Conservation (phyloP, 2,329 filamentous ascomycete species). For the Nemania abortiva region DNA sequence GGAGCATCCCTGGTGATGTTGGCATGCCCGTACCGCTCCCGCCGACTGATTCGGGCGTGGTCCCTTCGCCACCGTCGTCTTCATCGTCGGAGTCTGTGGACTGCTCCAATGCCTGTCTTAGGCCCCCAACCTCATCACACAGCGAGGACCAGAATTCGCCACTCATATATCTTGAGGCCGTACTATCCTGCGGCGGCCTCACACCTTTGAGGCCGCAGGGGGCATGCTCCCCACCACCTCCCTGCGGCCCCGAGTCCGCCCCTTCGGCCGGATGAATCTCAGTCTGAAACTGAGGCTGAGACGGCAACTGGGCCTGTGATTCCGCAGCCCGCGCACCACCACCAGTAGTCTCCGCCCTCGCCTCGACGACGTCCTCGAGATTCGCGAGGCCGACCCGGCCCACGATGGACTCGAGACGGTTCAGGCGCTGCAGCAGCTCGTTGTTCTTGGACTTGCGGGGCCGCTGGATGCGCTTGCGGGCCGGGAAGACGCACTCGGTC, state of each 20-base stretch:
- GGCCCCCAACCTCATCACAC: constrained; percentile 59
- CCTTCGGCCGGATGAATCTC: not conserved
- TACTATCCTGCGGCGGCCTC: constrained; percentile 36
- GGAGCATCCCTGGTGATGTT: constrained; percentile 40
- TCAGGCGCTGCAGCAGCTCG: constrained; percentile 59
- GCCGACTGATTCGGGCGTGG: constrained; percentile 41
- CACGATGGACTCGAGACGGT: constrained; percentile 61
- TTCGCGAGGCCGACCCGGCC: constrained; percentile 55
- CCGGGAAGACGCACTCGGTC: constrained; percentile 61
- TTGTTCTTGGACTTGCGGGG: constrained; percentile 57
- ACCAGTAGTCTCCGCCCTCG: constrained; percentile 20
- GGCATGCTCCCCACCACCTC: not conserved
- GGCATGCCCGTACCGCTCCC: constrained; percentile 25
- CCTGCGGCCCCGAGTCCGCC: not conserved
- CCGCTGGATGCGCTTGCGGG: constrained; percentile 58
- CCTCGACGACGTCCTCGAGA: constrained; percentile 32
- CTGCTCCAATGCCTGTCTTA: constrained; percentile 59
- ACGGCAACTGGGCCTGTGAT: too few species aligned
- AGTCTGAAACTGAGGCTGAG: not conserved
- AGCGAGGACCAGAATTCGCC: constrained; percentile 60
- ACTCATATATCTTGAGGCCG: constrained; percentile 56
- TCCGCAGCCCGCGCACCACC: constrained; percentile 15
- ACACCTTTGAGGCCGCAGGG: constrained; percentile 6
- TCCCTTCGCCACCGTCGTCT: constrained; percentile 49
- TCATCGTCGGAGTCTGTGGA: constrained; percentile 57